Base-by-base conservation (phyloP, 2,329 filamentous ascomycete genomes). In the Colletotrichum sp. region DNA sequence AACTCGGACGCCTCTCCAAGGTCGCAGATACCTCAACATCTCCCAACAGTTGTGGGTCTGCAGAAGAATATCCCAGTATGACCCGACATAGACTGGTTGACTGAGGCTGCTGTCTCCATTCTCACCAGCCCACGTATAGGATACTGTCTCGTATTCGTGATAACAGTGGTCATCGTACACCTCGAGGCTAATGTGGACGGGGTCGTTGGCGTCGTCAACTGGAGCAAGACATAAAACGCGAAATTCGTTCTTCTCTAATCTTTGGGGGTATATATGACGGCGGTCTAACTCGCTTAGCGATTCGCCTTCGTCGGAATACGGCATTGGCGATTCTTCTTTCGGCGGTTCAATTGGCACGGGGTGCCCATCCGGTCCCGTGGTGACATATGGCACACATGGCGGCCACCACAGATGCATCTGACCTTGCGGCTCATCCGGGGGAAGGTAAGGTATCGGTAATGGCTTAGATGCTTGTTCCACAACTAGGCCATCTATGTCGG, bases 191-290 rank as follows among this genome's bases (percentile, higher is more conserved):
- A 7, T 2, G 0, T 44, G 39, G 0, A 44, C 0, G 18, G 39
- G 39, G 5, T 1, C 5, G 3, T 7, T 44, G 39, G 1, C 5
- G 39, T 44, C 39, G 0, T 44, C 18, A 12, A 44, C 39, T 2
- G 39, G 9, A 44, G 1, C 0, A 1, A 44, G 18, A 12, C 39
- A 44, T 2, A 44, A 2, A 0, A 44, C 9, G 0, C 39, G 39
- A 12, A 44, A 44, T 0, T 44, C 18, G 18, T 2, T 0, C 0
- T n/a, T 1, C 8, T 1, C 10, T 0, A 44, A 2, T 0, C 39
- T 5, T 6, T n/a, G 18, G 1, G 18, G 9, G 39, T 44, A 44
- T n/a, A n/a, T n/a, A n/a, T n/a, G n/a, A n/a, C n/a, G n/a, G n/a
- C n/a, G n/a, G n/a, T n/a, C n/a, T n/a, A n/a, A n/a, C n/a, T n/a